These are phyloP conservation scores for Trypanosoma caninum DNA, from an alignment of 208 protist species.

Conservation along the genomic window DNA sequence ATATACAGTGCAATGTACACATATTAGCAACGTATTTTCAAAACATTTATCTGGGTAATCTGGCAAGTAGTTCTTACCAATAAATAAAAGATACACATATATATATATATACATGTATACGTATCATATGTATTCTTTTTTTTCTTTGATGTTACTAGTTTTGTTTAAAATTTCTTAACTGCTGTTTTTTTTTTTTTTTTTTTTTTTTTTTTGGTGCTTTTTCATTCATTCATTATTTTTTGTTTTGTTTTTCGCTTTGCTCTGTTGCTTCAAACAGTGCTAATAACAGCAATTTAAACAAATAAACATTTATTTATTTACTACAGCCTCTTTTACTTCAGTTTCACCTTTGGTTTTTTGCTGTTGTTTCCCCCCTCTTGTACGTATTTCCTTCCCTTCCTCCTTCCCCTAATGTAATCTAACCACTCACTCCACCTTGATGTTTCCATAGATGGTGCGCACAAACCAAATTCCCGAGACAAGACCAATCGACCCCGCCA, in stretches of 20 bases:
- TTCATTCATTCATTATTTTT: background rate
- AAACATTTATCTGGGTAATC: no score
- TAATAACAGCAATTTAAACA: no score
- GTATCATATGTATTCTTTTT: background rate
- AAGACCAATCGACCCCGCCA: slow-evolving; percentile 81
- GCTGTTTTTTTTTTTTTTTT: background rate
- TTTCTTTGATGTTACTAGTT: background rate
- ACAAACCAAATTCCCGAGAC: slow-evolving; percentile 75
- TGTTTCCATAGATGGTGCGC: slow-evolving; percentile 76
- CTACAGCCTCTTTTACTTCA: no score
- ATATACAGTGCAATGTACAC: background rate
- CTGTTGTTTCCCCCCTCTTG: background rate
- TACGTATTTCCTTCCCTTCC: background rate
- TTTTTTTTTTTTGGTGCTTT: background rate
- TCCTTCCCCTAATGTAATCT: no score
- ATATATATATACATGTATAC: slow-evolving; percentile 8
- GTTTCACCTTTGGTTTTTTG: background rate
- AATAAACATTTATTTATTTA: no score
- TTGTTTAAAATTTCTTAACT: background rate
- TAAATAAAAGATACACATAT: slow-evolving; percentile 12
- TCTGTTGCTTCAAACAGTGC: no score
- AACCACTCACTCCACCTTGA: slow-evolving; percentile 83
- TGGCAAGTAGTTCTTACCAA: no score
- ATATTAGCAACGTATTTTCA: background rate
- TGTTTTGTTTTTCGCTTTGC: no score